Conservation (phyloP, 768 basidiomycete species). For the Plicaturopsis crispa region DNA sequence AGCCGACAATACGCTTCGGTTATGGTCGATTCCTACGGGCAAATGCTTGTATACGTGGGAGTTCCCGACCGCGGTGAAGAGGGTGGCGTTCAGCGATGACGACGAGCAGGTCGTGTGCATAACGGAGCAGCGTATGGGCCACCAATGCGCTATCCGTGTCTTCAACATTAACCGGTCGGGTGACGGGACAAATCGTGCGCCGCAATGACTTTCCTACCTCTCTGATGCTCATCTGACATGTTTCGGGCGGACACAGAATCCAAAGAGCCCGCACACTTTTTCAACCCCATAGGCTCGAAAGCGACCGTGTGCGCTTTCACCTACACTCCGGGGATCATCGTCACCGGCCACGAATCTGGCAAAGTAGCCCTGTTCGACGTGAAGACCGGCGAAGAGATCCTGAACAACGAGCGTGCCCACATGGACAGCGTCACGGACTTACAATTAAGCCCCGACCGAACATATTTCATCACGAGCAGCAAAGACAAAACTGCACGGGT, state of each 20-base stretch:
- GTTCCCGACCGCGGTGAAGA: constrained; percentile 95
- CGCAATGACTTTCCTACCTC: neutral
- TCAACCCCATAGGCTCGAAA: constrained; percentile 88
- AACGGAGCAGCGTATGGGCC: constrained; percentile 95
- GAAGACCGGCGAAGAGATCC: constrained; percentile 77
- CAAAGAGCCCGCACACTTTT: constrained; percentile 65
- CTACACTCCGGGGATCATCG: constrained; percentile 63
- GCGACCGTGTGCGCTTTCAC: constrained; percentile 96
- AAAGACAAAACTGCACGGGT: constrained; percentile 97
- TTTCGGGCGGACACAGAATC: constrained; percentile 43
- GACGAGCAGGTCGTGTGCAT: constrained; percentile 83
- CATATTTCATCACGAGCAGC: constrained; percentile 93
- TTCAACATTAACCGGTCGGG: constrained; percentile 81
- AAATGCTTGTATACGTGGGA: constrained; percentile 96
- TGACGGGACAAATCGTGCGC: constrained; percentile 77
- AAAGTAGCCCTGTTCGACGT: constrained; percentile 90
- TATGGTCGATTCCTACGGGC: constrained; percentile 87
- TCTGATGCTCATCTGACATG: constrained; percentile 1
- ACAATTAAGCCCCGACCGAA: constrained; percentile 82
- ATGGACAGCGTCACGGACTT: constrained; percentile 84
- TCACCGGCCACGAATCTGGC: constrained; percentile 96
- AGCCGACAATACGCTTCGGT: constrained; percentile 86
- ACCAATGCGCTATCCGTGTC: constrained; percentile 85
- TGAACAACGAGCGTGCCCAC: constrained; percentile 84
- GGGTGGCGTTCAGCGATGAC: constrained; percentile 86